A percentile compares a stretch with the other conserved stretches of the same genome.
Conservation (phyloP, 176 grass and related monocot genomes). For the Cenchrus purpureus region DNA sequence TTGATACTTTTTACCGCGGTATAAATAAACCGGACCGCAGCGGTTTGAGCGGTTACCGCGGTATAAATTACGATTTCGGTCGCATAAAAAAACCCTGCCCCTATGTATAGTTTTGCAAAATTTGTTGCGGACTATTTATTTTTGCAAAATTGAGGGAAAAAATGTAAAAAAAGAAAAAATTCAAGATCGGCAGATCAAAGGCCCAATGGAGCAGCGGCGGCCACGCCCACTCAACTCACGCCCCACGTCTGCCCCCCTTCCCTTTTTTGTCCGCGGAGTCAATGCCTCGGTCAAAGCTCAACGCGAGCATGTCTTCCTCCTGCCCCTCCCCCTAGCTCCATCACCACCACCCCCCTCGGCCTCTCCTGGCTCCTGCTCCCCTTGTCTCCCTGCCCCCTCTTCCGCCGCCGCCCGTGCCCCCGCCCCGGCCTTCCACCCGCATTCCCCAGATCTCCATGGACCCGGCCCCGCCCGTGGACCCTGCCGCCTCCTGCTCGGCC, state of each 20-base stretch:
- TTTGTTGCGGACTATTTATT: no score
- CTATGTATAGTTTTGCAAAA: no score
- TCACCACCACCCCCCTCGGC: background rate
- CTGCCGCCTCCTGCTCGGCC: background rate
- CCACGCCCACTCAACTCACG: background rate
- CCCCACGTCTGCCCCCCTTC: background rate
- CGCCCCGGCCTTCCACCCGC: background rate
- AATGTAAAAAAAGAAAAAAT: no score
- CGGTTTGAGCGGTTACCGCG: no score
- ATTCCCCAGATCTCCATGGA: slow-evolving; percentile 53
- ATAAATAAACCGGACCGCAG: no score
- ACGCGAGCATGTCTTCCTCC: slow-evolving; percentile 53
- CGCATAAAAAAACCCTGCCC: no score
- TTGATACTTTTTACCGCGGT: no score
- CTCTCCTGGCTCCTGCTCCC: slow-evolving; percentile 14
- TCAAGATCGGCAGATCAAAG: background rate
- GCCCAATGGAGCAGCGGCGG: background rate
- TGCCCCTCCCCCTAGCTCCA: background rate
- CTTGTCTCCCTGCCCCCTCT: background rate
- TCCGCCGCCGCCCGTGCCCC: background rate
- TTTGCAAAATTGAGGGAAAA: no score
- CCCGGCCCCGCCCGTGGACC: slow-evolving; percentile 20
- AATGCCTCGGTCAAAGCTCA: slow-evolving; percentile 55
- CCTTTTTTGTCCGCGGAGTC: slow-evolving; percentile 42
- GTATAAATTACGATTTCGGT: no score